Percentiles rank a stretch among this genome's conserved stretches.
Evolutionary conservation across 1,139 yeast species (phyloP).

Genomic region (Magnusiomyces suaveolens): DNA sequence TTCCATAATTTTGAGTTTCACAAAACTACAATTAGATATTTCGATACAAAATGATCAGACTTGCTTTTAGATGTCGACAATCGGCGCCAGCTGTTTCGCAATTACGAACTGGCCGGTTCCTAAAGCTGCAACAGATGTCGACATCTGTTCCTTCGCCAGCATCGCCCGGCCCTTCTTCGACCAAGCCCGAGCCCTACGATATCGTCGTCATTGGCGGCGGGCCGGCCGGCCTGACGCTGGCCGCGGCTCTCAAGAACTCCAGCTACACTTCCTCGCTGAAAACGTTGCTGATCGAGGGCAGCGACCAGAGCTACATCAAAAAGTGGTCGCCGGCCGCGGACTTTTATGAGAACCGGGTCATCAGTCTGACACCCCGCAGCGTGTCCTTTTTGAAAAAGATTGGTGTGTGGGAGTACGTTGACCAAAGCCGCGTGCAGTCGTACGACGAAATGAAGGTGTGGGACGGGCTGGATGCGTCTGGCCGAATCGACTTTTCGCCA

Average conservation of each 20-base stretch:
- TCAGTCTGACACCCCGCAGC: slow-evolving; percentile 76
- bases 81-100: not conserved
- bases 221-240: slow-evolving; percentile 86
- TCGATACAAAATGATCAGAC: not conserved
- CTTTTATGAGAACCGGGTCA: slow-evolving; percentile 66
- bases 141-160: not conserved
- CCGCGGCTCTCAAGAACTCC: slow-evolving; percentile 65
- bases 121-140: not conserved
- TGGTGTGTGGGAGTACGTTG: slow-evolving; percentile 69
- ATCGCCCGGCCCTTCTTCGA: not conserved
- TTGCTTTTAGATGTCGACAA: not conserved
- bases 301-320: slow-evolving; percentile 45
- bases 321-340: slow-evolving; percentile 48
- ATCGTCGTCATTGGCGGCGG: slow-evolving; percentile 94
- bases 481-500: slow-evolving; percentile 46
- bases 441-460: slow-evolving; percentile 79
- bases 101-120: not conserved
- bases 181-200: slow-evolving; percentile 35
- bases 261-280: slow-evolving; percentile 50
- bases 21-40: not conserved
- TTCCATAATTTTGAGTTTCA: not conserved
- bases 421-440: slow-evolving; percentile 59
- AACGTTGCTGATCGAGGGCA: slow-evolving; percentile 68
- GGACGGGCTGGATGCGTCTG: slow-evolving; percentile 66
- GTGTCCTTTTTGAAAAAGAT: slow-evolving; percentile 54